phyloP scores from a whole-genome alignment of 2,329 filamentous ascomycete species.

The Epichloe amarillans region DNA sequence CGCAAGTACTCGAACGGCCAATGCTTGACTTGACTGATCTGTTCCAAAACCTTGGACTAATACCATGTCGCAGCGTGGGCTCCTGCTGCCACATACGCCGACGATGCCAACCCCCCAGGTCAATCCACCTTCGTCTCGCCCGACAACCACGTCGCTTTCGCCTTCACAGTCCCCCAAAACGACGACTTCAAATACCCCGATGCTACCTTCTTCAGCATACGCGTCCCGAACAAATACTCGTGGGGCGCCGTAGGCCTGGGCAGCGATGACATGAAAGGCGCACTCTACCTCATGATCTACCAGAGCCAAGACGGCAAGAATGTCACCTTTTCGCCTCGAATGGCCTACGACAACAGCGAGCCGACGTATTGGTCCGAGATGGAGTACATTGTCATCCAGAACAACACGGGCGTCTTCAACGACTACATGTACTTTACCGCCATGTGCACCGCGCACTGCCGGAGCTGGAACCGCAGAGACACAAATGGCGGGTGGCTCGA shows the following conservation, averaged over 20 bases:
- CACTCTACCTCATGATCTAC: conserved; percentile 44
- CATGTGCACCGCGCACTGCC: conserved; percentile 36
- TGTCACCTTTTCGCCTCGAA: conserved; percentile 43
- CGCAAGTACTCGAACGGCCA: not conserved
- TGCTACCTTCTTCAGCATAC: conserved; percentile 38
- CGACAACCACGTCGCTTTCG: conserved; percentile 32
- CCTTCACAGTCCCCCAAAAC: conserved; percentile 34
- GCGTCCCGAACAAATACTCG: conserved; percentile 29
- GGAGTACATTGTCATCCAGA: conserved; percentile 26
- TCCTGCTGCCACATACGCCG: conserved; percentile 12
- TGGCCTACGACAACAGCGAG: conserved; percentile 36
- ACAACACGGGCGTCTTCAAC: conserved; percentile 33
- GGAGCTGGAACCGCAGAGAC: conserved; percentile 29
- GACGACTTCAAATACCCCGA: conserved; percentile 23
- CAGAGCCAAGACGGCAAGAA: conserved; percentile 30
- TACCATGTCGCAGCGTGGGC: conserved; percentile 10
- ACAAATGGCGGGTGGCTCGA: conserved; percentile 31
- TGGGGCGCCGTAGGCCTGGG: conserved; percentile 46
- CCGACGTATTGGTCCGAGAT: conserved; percentile 33
- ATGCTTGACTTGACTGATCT: not conserved
- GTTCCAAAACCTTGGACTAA: not conserved
- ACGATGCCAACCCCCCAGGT: conserved; percentile 15
- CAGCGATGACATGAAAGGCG: conserved; percentile 34
- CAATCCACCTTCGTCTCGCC: conserved; percentile 32
- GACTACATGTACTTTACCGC: conserved; percentile 35